Conservation (phyloP, 805 yeast species). For the Barnettozyma siamensis region DNA sequence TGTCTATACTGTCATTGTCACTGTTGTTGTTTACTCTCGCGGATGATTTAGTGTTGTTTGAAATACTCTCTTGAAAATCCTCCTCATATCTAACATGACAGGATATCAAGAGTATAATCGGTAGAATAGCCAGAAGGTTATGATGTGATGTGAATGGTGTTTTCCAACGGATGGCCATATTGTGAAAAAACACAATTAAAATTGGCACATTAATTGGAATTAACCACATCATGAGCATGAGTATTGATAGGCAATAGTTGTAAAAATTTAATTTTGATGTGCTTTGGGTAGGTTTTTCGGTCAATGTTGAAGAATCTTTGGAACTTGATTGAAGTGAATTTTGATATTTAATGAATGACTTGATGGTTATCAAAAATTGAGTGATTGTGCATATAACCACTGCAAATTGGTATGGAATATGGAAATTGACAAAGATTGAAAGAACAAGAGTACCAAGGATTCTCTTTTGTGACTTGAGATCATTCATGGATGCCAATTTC, state of each 20-base stretch:
- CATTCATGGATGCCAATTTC: not conserved
- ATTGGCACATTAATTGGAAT: slow-evolving; percentile 76
- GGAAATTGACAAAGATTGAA: slow-evolving; percentile 45
- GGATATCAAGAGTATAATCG: slow-evolving; percentile 47
- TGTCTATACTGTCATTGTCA: slow-evolving; percentile 7
- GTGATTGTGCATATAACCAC: slow-evolving; percentile 53
- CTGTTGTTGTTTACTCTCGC: slow-evolving; percentile 25
- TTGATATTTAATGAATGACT: slow-evolving; percentile 16
- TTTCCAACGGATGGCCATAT: slow-evolving; percentile 69
- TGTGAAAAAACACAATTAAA: slow-evolving; percentile 74
- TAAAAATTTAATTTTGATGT: slow-evolving; percentile 27
- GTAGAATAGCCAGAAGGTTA: slow-evolving; percentile 70
- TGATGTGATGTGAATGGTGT: slow-evolving; percentile 87
- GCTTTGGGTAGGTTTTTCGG: slow-evolving; percentile 1
- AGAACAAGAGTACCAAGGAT: slow-evolving; percentile 24
- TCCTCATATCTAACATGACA: slow-evolving; percentile 8
- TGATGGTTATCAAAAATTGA: slow-evolving; percentile 50
- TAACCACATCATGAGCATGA: slow-evolving; percentile 69
- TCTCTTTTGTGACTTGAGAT: slow-evolving; percentile 11
- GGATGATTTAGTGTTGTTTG: slow-evolving; percentile 26
- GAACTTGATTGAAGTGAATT: not conserved
- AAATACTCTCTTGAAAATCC: slow-evolving; percentile 18
- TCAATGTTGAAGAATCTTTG: slow-evolving; percentile 8
- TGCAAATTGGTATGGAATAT: slow-evolving; percentile 79
- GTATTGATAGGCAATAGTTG: slow-evolving; percentile 58